A percentile compares a stretch with the other conserved stretches of the same genome.
Evolutionary conservation across 2,329 filamentous ascomycete species (phyloP).

Genomic region (Lizonia empirigonia): DNA sequence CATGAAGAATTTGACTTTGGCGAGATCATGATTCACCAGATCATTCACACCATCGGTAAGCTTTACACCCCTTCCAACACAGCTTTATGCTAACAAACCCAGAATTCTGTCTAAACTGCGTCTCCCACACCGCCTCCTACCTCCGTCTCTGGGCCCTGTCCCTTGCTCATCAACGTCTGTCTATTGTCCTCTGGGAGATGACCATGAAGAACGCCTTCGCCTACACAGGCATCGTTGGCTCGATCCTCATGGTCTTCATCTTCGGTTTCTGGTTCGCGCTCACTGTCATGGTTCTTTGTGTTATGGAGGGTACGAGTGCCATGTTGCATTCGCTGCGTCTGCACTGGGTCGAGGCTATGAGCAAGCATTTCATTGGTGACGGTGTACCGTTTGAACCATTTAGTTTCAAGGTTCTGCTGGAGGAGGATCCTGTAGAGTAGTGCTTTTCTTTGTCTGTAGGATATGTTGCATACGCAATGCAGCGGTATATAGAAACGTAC

Average conservation of each 20-base stretch:
- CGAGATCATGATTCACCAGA: constrained; percentile 97
- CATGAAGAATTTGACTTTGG: constrained; percentile 98
- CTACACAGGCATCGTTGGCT: constrained; percentile 68
- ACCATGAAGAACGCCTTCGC: constrained; percentile 80
- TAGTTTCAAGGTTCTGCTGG: constrained; percentile 81
- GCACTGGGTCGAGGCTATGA: constrained; percentile 98
- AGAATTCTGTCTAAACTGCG: constrained; percentile 99
- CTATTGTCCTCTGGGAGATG: constrained; percentile 95
- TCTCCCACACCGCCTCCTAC: constrained; percentile 98
- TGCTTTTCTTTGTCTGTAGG: constrained; percentile 18
- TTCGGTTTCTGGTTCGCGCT: constrained; percentile 93
- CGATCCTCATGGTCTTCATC: constrained; percentile 78
- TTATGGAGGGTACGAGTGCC: constrained; percentile 95
- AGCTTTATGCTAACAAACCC: constrained; percentile 27
- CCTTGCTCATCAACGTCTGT: constrained; percentile 96
- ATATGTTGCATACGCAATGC: constrained; percentile 14
- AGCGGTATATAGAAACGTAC: constrained; percentile 28
- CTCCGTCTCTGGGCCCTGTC: constrained; percentile 98
- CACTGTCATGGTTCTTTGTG: constrained; percentile 77
- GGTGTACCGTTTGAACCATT: constrained; percentile 87
- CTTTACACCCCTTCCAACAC: background rate
- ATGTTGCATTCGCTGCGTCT: constrained; percentile 92
- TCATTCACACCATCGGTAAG: constrained; percentile 97
- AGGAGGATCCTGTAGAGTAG: constrained; percentile 68
- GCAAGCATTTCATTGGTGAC: constrained; percentile 93